A percentile compares a stretch with the other conserved stretches of the same genome.
phyloP scores from a whole-genome alignment of 2,329 filamentous ascomycete genomes.

The Fusarium caatingaense region DNA sequence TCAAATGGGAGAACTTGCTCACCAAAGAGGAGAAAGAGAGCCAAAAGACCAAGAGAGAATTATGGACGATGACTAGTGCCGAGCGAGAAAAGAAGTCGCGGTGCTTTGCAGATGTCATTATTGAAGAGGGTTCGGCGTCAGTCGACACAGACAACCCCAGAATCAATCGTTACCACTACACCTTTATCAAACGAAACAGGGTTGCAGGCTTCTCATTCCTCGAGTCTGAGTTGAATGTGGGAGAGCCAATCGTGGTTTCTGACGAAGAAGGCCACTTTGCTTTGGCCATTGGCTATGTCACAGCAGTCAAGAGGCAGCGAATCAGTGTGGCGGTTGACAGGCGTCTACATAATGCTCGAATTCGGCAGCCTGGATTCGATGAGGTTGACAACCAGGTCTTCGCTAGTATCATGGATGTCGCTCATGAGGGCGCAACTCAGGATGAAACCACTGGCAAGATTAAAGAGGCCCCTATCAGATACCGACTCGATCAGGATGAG shows the following conservation, averaged over 20 bases:
- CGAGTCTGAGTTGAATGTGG: conserved; percentile 87
- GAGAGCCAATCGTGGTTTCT: conserved; percentile 95
- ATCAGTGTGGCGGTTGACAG: conserved; percentile 93
- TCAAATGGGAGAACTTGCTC: conserved; percentile 92
- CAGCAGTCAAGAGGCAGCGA: conserved; percentile 76
- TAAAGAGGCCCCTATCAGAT: conserved; percentile 70
- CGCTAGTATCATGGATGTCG: conserved; percentile 89
- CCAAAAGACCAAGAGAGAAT: conserved; percentile 85
- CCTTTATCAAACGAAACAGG: conserved; percentile 77
- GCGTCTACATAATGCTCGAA: conserved; percentile 85
- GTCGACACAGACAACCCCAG: conserved; percentile 78
- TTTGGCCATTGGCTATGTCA: conserved; percentile 90
- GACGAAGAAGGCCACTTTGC: conserved; percentile 96
- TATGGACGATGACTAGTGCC: conserved; percentile 94
- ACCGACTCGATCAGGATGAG: conserved; percentile 95
- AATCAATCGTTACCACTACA: conserved; percentile 93
- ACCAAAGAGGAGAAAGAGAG: conserved; percentile 95
- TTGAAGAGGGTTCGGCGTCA: conserved; percentile 79
- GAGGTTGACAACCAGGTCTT: conserved; percentile 84
- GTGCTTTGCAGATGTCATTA: conserved; percentile 88
- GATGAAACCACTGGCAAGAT: conserved; percentile 64
- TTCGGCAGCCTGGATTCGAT: conserved; percentile 80
- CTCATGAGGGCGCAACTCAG: conserved; percentile 62
- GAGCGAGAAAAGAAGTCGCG: conserved; percentile 90
- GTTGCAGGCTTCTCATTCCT: conserved; percentile 80